Conservation (phyloP, 352 stramenopile genomes). For the Phytopythium kandeliae region DNA sequence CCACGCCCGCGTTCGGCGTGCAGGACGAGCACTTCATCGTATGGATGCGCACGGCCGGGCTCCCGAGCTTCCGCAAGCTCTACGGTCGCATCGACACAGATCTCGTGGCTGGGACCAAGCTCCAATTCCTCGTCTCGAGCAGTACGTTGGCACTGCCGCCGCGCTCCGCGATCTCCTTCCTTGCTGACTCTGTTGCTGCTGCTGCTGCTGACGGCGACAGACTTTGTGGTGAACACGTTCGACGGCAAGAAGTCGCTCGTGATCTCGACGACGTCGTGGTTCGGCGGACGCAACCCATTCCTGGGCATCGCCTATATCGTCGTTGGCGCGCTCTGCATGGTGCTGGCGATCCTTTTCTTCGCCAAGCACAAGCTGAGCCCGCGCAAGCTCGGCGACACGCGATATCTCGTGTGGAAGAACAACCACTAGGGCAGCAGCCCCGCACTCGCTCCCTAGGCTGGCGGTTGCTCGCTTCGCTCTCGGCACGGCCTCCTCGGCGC, state of each 20-base stretch:
- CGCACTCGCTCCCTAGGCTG: no score
- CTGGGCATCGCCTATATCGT: slow-evolving; percentile 95
- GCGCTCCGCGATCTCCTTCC: no score
- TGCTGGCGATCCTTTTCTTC: slow-evolving; percentile 93
- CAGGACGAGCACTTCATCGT: slow-evolving; percentile 99
- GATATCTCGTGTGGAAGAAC: slow-evolving; percentile 96
- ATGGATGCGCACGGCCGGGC: slow-evolving; percentile 98
- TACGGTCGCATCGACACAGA: slow-evolving; percentile 97
- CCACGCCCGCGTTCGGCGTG: slow-evolving; percentile 78
- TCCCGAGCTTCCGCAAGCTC: slow-evolving; percentile 99
- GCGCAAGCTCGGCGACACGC: slow-evolving; percentile 92
- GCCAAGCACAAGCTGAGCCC: slow-evolving; percentile 94
- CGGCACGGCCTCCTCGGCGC: no score
- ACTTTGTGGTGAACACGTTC: slow-evolving; percentile 96
- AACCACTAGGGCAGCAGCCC: no score
- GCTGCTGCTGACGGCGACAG: no score
- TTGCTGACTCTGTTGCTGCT: no score
- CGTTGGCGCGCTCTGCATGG: slow-evolving; percentile 92
- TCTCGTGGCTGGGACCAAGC: slow-evolving; percentile 81
- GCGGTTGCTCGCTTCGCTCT: no score
- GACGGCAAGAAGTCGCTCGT: slow-evolving; percentile 96
- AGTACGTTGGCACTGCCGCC: no score
- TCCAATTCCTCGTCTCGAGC: slow-evolving; percentile 92
- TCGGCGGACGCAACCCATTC: slow-evolving; percentile 96
- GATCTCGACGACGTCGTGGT: slow-evolving; percentile 94